Conservation (phyloP, 2,329 filamentous ascomycete species). For the Seiridium unicorne region DNA sequence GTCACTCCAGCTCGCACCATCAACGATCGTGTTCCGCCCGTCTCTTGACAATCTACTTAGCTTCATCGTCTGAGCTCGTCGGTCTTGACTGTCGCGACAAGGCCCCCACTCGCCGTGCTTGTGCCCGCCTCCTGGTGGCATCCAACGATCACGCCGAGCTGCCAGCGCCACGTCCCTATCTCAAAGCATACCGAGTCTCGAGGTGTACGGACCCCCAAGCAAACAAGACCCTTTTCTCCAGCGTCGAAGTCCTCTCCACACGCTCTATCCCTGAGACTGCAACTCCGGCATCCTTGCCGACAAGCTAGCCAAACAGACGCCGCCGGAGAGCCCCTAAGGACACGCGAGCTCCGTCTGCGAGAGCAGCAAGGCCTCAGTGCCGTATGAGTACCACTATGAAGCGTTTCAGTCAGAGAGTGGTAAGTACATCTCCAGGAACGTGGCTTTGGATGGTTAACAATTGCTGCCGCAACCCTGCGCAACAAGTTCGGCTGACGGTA, state of each 20-base stretch:
- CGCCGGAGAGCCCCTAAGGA: neutral
- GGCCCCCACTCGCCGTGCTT: neutral
- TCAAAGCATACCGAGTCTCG: neutral
- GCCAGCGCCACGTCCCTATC: neutral
- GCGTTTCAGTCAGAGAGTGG: constrained; percentile 95
- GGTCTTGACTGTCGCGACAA: neutral
- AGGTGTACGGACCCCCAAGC: neutral
- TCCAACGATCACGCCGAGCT: neutral
- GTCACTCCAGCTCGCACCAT: neutral
- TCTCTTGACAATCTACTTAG: neutral
- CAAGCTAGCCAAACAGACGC: neutral
- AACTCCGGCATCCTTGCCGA: neutral
- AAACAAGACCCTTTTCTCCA: neutral
- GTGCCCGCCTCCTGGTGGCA: constrained; percentile 1
- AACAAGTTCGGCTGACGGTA: constrained; percentile 39
- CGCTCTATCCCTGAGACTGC: neutral
- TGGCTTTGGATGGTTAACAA: neutral
- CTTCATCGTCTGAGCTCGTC: neutral
- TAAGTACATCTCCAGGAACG: constrained; percentile 49
- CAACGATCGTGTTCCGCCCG: neutral
- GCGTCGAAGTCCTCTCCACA: neutral
- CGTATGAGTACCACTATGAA: constrained; percentile 65
- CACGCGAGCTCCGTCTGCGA: neutral
- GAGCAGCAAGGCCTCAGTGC: neutral
- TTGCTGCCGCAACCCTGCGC: neutral